Conservation (phyloP, 73 alveolate species). For the Tetrahymena borealis region DNA sequence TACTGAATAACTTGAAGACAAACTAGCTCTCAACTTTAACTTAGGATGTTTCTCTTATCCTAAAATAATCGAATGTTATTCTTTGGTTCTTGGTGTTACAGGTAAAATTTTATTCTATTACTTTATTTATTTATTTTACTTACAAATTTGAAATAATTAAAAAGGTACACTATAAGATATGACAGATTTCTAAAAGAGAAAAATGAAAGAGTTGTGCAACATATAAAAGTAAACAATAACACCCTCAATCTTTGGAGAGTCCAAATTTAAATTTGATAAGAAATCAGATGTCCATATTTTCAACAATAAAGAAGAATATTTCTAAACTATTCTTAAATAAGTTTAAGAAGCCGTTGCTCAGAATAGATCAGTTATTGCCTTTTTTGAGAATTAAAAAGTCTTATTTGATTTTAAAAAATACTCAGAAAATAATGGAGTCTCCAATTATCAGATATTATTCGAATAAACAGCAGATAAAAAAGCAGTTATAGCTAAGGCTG, state of each 20-base stretch:
- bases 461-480: not conserved
- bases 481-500: not conserved
- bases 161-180: not conserved
- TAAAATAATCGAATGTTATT: not conserved
- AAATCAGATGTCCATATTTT: not conserved
- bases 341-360: not conserved
- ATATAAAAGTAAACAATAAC: not conserved
- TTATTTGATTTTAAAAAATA: not conserved
- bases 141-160: too few relatives aligned
- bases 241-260: not conserved
- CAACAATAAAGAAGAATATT: not conserved
- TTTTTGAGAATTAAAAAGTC: not conserved
- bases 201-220: not conserved
- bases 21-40: not conserved
- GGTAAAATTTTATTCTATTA: not conserved
- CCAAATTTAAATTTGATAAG: not conserved
- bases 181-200: not conserved
- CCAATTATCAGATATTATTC: not conserved
- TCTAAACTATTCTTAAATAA: too few relatives aligned
- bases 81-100: not conserved
- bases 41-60: not conserved
- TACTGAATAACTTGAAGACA: not conserved
- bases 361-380: not conserved
- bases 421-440: not conserved
- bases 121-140: not conserved